Base-by-base conservation (phyloP, 1,139 yeast species). In the Geotrichum carabidarum region DNA sequence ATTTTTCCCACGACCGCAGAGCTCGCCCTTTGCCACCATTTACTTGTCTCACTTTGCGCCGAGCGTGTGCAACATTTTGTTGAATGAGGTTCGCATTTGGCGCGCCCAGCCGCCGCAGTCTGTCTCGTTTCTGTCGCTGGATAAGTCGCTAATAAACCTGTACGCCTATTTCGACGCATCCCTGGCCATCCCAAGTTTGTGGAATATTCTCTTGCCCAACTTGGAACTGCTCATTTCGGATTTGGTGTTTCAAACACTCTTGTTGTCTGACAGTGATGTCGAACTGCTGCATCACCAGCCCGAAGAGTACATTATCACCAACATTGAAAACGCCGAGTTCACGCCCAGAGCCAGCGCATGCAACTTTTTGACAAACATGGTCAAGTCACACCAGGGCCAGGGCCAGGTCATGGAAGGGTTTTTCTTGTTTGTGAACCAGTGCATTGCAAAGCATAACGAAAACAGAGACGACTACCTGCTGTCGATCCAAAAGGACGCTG, bases 251-350 rank as follows among this genome's bases (percentile, higher is more conserved):
- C 96, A 96, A 4, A 71, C 88, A 48, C 72, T 93, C 51, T 78
- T 86, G 59, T 90, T 95, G 9, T 77, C 79, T 14, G 86, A 86
- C 57, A 80, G 78, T 9, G 81, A 81, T 27, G 73, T 90, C 58
- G 96, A 88, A 60, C 71, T 81, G 37, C 90, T 87, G 71, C 95
- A 90, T 58, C 81, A 80, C 58, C 97, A 93, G 65, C 98, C 98
- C 4, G 87, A 82, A 56, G 97, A 91, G 68, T 93, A 89, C 67
- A 86, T 93, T 60, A 89, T 87, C 68, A 77, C 84, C 60, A 81
- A 82, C 57, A 77, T 89, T 65, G 95, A 89, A 66, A 73, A 83
- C 58, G 82, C 80, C 63, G 82, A 86, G 36, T 79, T 81, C 50
- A 84, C 93, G 8, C 82, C 95, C 0, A 95, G 87, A 64, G 81